A percentile compares a stretch with the other conserved stretches of the same genome.
These are phyloP conservation scores for Straminergon stramineum DNA, from an alignment of 225 moss, liverwort and hornwort species.

Conservation along the genomic window DNA sequence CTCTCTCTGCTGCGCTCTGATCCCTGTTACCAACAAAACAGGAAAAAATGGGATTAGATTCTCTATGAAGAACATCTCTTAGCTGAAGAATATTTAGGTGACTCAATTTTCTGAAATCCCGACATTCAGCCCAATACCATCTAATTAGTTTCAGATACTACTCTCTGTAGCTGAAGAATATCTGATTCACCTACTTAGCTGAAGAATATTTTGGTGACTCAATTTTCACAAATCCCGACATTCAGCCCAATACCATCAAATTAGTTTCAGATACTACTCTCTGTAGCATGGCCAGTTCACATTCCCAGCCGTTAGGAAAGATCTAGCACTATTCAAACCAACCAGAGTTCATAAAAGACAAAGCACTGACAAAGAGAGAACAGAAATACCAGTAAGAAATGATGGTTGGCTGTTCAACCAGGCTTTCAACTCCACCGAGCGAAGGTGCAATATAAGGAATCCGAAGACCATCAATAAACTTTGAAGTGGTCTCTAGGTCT, in stretches of 20 bases:
- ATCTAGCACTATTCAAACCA: background rate
- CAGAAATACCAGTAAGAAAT: constrained; percentile 88
- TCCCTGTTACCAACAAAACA: constrained; percentile 41
- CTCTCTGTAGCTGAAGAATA: background rate
- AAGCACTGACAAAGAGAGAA: background rate
- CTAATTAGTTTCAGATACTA: background rate
- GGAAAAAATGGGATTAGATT: background rate
- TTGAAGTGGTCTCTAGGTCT: constrained; percentile 78
- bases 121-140: background rate
- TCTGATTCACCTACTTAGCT: background rate
- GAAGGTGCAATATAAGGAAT: constrained; percentile 99
- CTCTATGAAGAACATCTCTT: background rate
- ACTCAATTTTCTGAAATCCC: background rate
- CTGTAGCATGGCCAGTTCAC: background rate
- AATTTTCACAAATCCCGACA: background rate
- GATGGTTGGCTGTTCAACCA: constrained; percentile 98
- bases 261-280: background rate
- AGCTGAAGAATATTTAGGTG: background rate
- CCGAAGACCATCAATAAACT: constrained; percentile 82
- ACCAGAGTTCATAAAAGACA: background rate
- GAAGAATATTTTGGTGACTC: background rate
- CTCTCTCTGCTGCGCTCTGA: constrained; percentile 85
- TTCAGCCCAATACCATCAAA: background rate
- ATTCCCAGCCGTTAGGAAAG: background rate
- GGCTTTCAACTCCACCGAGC: constrained; percentile 85